Conservation (phyloP, 169 alveolate species). For the Plasmodium falciparum region DNA sequence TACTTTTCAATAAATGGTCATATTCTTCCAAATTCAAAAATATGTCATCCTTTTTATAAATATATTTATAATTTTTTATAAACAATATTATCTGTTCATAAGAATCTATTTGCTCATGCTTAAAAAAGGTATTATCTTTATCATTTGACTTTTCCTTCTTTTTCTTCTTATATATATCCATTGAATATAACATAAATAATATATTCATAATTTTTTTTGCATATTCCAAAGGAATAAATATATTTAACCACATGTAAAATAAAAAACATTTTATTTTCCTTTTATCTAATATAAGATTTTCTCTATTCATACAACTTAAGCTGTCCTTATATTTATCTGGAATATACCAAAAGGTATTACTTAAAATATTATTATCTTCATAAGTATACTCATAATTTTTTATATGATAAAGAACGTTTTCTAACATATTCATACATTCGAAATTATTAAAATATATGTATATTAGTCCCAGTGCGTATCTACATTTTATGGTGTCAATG, state of each 20-base stretch:
- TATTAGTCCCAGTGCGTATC: slow-evolving; percentile 19
- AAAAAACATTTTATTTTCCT: slow-evolving; percentile 22
- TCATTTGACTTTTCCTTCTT: background rate
- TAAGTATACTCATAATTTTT: slow-evolving; percentile 21
- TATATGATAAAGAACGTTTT: slow-evolving; percentile 28
- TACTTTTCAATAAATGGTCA: slow-evolving; percentile 17
- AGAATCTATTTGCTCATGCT: background rate
- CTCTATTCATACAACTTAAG: background rate
- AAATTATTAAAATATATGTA: slow-evolving; percentile 29
- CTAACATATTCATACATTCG: slow-evolving; percentile 26
- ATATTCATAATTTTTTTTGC: slow-evolving; percentile 28
- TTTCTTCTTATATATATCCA: slow-evolving; percentile 9
- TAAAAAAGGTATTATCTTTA: background rate
- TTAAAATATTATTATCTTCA: slow-evolving; percentile 18
- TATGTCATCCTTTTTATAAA: slow-evolving; percentile 2
- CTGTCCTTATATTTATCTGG: slow-evolving; percentile 21
- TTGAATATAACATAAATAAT: slow-evolving; percentile 7
- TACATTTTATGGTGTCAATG: slow-evolving; percentile 24
- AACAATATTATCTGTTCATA: slow-evolving; percentile 16
- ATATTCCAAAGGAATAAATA: slow-evolving; percentile 18
- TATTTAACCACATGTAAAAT: slow-evolving; percentile 20
- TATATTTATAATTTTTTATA: slow-evolving; percentile 16
- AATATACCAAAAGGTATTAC: slow-evolving; percentile 16
- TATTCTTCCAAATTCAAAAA: slow-evolving; percentile 27
- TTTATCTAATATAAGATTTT: background rate